Evolutionary conservation across 1,284 basidiomycete genomes (phyloP).

Genomic region (Fistulina hepatica): DNA sequence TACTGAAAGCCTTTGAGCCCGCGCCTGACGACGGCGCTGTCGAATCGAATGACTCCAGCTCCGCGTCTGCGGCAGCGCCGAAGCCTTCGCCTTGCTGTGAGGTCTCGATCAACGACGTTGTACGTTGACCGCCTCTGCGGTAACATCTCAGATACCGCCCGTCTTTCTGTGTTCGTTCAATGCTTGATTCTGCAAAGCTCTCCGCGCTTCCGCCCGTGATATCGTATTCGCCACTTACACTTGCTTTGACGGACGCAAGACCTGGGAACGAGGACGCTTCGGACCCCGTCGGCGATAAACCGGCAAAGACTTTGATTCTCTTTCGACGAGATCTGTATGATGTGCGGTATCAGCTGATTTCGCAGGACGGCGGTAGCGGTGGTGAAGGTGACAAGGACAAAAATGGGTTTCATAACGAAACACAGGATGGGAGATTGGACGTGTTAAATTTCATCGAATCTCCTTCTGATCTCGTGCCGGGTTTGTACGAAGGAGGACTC

Average conservation of each 20-base stretch:
- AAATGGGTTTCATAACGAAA: slow-evolving; percentile 3
- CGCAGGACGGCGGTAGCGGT: slow-evolving; percentile 29
- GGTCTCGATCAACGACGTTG: slow-evolving; percentile 24
- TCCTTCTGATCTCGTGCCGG: slow-evolving; percentile 84
- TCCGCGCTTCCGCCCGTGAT: slow-evolving; percentile 41
- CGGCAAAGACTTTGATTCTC: slow-evolving; percentile 31
- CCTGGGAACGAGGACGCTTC: neutral
- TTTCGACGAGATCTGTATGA: slow-evolving; percentile 86
- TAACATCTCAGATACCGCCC: slow-evolving; percentile 7
- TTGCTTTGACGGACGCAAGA: slow-evolving; percentile 12
- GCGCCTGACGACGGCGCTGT: slow-evolving; percentile 10
- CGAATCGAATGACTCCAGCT: slow-evolving; percentile 1
- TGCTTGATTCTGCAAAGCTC: slow-evolving; percentile 31
- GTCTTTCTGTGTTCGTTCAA: slow-evolving; percentile 14
- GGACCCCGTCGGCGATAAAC: neutral
- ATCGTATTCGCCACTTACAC: slow-evolving; percentile 48
- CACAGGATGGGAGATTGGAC: slow-evolving; percentile 8
- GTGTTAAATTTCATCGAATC: slow-evolving; percentile 55
- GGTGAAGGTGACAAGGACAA: slow-evolving; percentile 10
- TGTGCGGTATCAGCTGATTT: slow-evolving; percentile 84
- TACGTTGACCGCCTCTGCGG: slow-evolving; percentile 12
- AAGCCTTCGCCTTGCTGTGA: slow-evolving; percentile 18
- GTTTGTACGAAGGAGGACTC: slow-evolving; percentile 90
- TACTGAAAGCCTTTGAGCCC: neutral
- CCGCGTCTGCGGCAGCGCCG: slow-evolving; percentile 3